Evolutionary conservation across 768 basidiomycete species (phyloP), one percentile per base, ranked within the genome.

Genomic region (Naganishia kalamii): DNA sequence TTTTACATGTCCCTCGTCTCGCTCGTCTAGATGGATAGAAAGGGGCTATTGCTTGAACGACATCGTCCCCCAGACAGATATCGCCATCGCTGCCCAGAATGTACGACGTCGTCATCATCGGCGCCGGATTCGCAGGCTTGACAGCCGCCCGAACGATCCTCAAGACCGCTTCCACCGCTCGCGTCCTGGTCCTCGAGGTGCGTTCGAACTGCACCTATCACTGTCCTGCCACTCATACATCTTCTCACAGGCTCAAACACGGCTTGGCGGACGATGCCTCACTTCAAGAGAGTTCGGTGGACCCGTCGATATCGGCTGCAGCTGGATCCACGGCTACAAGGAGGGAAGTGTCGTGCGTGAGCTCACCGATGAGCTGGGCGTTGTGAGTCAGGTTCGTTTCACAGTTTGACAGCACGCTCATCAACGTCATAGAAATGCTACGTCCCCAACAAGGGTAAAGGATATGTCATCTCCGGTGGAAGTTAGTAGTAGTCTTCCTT

Each of bases 301-400:
- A 6, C 74, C 71, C 40, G 66, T 77, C 25, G 76, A 77, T 67
- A 60, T 75, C 13, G 76, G 76, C 27, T 77, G 76, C 63, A 73
- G 71, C 46, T 75, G 72, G 72, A 77, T 77, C 10, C 76, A 77
- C 63, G 76, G 76, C 23, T 77, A 74, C 63, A 68, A 68, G 21
- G 74, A 77, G 60, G 76, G 76, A 7, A 75, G 73, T 30, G 74
- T 75, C 0, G 69, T 74, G 1, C 65, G 71, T 62, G 62, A 62
- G 4, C 65, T 77, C 13, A 73, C 73, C 3, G 71, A 75, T 57
- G 71, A 69, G 35, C 60, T 74, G 12, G 71, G 71, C 0, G 69
- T 77, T 11, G 69, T 63, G 13, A 51, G 62, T 63, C 23, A 7
- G 13, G 8, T 30, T 11, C 6, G 19, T 70, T 33, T 35, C 47